A percentile compares a stretch with the other conserved stretches of the same genome.
phyloP scores from a whole-genome alignment of 768 basidiomycete species.

The Sistotremastrum niveocremeum region DNA sequence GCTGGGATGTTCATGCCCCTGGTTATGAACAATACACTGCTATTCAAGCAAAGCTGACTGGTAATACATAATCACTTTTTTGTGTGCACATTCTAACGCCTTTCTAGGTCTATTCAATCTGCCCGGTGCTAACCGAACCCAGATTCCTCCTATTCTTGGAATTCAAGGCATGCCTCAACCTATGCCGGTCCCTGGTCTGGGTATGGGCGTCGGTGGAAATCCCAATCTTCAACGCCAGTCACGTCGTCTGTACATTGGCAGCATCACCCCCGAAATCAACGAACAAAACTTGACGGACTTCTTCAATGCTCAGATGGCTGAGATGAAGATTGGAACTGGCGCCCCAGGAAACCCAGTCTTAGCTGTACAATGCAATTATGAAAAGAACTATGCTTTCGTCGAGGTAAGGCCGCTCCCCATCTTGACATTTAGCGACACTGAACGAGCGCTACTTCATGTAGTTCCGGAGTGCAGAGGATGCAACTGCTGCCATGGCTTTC shows the following conservation, averaged over 20 bases:
- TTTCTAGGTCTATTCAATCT: conserved; percentile 82
- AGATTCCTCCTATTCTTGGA: conserved; percentile 69
- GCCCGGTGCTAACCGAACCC: conserved; percentile 86
- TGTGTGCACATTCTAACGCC: conserved; percentile 5
- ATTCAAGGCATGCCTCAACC: conserved; percentile 75
- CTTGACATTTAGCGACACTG: conserved; percentile 1
- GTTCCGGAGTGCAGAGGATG: conserved; percentile 97
- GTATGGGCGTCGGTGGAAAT: conserved; percentile 76
- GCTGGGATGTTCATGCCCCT: conserved; percentile 93
- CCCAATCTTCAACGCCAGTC: conserved; percentile 88
- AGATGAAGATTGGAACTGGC: conserved; percentile 78
- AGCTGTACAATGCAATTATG: conserved; percentile 92
- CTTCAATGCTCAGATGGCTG: conserved; percentile 93
- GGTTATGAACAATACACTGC: conserved; percentile 93
- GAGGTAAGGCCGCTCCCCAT: conserved; percentile 44
- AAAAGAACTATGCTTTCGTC: conserved; percentile 98
- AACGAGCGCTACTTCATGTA: conserved; percentile 18
- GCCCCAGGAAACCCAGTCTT: conserved; percentile 82
- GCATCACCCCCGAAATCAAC: conserved; percentile 88
- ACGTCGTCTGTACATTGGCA: conserved; percentile 91
- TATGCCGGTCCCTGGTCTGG: conserved; percentile 72
- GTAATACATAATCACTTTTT: conserved; percentile 23
- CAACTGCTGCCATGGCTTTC: conserved; percentile 92
- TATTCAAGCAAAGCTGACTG: conserved; percentile 96
- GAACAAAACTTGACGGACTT: conserved; percentile 86